A percentile compares a stretch with the other conserved stretches of the same genome.
Conservation (phyloP, 2,329 filamentous ascomycete genomes). For the Pleurostoma richardsiae region DNA sequence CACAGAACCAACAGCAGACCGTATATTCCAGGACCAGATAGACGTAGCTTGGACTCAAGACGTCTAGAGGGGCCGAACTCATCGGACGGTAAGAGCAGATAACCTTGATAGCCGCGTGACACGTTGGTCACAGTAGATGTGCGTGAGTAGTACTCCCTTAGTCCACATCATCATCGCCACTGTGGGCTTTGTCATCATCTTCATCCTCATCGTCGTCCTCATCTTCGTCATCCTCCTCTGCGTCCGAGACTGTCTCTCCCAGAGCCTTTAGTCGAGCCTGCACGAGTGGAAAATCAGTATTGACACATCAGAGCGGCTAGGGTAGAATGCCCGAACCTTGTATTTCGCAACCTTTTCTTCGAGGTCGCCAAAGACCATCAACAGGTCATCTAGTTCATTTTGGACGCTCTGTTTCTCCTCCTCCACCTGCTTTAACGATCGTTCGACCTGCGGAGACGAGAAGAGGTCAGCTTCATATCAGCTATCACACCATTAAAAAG, state of each 20-base stretch:
- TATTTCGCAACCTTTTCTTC: conserved; percentile 73
- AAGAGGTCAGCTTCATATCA: neutral
- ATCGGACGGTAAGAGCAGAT: too few relatives aligned
- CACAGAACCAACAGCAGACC: too few relatives aligned
- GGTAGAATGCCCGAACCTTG: conserved; percentile 46
- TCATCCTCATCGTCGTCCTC: conserved; percentile 51
- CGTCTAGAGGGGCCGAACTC: too few relatives aligned
- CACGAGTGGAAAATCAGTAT: conserved; percentile 6
- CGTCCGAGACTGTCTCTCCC: conserved; percentile 70
- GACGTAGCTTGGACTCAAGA: too few relatives aligned
- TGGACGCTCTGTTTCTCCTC: conserved; percentile 61
- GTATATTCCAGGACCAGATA: too few relatives aligned
- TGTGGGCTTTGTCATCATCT: conserved; percentile 31
- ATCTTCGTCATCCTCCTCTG: conserved; percentile 61
- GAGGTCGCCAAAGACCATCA: conserved; percentile 76
- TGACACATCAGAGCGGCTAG: neutral
- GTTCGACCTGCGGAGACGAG: conserved; percentile 20
- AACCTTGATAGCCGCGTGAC: too few relatives aligned
- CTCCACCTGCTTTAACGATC: conserved; percentile 42
- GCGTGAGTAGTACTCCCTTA: neutral
- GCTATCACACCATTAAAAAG: neutral
- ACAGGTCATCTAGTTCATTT: conserved; percentile 71
- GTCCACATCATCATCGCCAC: conserved; percentile 12
- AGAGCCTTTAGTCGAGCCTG: conserved; percentile 58
- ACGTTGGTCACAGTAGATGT: too few relatives aligned